A percentile compares a stretch with the other conserved stretches of the same genome.
These are phyloP conservation scores for Naganishia vishniacii DNA, from an alignment of 768 basidiomycete genomes.

Conservation along the genomic window DNA sequence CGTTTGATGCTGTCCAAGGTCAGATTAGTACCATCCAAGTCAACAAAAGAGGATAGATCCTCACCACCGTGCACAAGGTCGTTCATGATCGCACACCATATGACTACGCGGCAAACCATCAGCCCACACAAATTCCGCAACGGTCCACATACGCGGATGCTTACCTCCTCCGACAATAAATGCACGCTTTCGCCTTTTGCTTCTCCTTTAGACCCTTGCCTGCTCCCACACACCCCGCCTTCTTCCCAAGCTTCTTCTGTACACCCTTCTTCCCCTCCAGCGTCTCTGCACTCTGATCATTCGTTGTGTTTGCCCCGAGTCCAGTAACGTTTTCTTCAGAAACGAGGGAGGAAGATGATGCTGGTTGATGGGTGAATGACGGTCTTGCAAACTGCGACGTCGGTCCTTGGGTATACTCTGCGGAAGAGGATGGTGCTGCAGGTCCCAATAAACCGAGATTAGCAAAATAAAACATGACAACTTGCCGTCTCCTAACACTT, in stretches of 20 bases:
- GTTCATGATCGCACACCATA: conserved; percentile 48
- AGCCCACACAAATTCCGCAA: background rate
- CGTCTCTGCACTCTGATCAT: background rate
- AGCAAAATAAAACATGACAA: too few relatives aligned
- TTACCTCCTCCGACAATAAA: conserved; percentile 78
- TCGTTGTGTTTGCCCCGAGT: background rate
- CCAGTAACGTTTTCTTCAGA: background rate
- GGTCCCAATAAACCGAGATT: too few relatives aligned
- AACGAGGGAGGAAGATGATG: conserved; percentile 4
- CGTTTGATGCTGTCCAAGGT: conserved; percentile 79
- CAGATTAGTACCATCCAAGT: conserved; percentile 7
- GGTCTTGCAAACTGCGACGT: background rate
- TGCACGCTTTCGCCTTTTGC: conserved; percentile 62
- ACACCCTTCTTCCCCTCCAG: conserved; percentile 3
- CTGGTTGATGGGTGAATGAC: background rate
- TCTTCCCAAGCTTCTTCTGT: conserved; percentile 15
- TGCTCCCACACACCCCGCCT: background rate
- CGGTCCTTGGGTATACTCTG: too few relatives aligned
- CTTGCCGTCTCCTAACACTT: too few relatives aligned
- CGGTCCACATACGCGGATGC: conserved; percentile 20
- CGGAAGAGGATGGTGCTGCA: background rate
- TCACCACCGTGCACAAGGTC: conserved; percentile 86
- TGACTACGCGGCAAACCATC: conserved; percentile 31
- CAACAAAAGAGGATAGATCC: conserved; percentile 48
- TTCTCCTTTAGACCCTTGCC: conserved; percentile 17